Percentiles rank a stretch among this genome's conserved stretches.
phyloP scores from a whole-genome alignment of 2,329 filamentous ascomycete genomes.

The Trichophyton schoenleinii region DNA sequence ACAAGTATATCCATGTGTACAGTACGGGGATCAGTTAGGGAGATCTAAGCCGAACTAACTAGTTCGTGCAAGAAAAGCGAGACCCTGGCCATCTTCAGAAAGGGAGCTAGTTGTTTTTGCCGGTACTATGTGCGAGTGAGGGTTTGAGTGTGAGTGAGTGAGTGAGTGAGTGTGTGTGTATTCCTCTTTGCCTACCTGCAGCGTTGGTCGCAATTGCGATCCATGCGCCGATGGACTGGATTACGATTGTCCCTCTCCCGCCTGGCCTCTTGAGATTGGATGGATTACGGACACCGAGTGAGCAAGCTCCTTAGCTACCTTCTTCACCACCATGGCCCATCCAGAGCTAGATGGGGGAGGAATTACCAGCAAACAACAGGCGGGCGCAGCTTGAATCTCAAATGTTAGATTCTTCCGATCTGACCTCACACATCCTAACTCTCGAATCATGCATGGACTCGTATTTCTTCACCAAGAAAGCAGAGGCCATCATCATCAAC shows the following conservation, averaged over 20 bases:
- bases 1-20: background rate
- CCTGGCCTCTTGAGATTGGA: background rate
- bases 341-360: background rate
- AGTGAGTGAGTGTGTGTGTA: background rate
- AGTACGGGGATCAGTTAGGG: background rate
- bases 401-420: background rate
- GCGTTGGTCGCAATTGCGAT: background rate
- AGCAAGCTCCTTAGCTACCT: background rate
- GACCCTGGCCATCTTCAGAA: background rate
- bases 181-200: background rate
- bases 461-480: background rate
- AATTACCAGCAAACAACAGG: background rate
- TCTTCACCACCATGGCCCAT: background rate
- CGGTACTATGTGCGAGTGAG: background rate
- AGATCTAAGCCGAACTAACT: background rate
- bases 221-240: slow-evolving; percentile 2
- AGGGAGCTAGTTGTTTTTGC: background rate
- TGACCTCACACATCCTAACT: background rate
- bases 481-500: background rate
- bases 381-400: background rate
- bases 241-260: background rate
- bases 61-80: background rate
- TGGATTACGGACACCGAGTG: background rate
- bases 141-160: no score
- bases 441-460: background rate